Evolutionary conservation across 257 asterid species (phyloP).

Genomic region (Anisodus tanguticus): DNA sequence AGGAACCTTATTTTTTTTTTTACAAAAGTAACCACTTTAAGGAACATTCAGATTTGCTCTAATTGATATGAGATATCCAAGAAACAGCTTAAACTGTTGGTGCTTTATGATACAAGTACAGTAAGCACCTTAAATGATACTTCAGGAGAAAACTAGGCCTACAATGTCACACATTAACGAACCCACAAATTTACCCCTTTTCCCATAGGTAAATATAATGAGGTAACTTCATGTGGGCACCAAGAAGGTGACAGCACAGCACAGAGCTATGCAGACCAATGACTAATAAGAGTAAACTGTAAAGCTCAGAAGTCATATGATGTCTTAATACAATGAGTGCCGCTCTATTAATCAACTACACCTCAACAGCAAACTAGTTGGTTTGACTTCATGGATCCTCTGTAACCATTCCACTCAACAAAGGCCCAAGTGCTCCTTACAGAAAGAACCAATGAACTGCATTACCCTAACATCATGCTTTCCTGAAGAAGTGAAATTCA

Average conservation of each 20-base stretch:
- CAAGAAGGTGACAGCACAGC: not conserved
- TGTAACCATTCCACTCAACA: not conserved
- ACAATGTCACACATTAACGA: not conserved
- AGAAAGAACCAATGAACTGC: no score
- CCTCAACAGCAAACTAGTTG: not conserved
- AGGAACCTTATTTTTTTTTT: no score
- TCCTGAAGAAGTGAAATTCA: not conserved
- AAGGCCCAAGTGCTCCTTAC: not conserved
- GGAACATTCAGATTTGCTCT: not conserved
- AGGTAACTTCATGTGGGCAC: not conserved
- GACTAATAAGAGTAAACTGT: not conserved
- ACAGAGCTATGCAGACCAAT: not conserved
- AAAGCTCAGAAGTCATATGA: not conserved
- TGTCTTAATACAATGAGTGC: not conserved
- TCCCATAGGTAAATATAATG: not conserved
- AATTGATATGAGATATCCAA: not conserved
- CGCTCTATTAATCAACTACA: not conserved
- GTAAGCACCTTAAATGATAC: not conserved
- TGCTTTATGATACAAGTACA: not conserved
- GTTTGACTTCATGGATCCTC: not conserved
- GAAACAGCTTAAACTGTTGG: not conserved
- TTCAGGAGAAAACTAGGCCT: not conserved
- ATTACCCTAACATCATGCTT: not conserved
- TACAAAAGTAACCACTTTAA: no score
- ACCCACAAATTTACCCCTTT: not conserved